These are phyloP conservation scores for Apiotrichum akiyoshidainum DNA, from an alignment of 1,284 basidiomycete genomes.

Conservation along the genomic window DNA sequence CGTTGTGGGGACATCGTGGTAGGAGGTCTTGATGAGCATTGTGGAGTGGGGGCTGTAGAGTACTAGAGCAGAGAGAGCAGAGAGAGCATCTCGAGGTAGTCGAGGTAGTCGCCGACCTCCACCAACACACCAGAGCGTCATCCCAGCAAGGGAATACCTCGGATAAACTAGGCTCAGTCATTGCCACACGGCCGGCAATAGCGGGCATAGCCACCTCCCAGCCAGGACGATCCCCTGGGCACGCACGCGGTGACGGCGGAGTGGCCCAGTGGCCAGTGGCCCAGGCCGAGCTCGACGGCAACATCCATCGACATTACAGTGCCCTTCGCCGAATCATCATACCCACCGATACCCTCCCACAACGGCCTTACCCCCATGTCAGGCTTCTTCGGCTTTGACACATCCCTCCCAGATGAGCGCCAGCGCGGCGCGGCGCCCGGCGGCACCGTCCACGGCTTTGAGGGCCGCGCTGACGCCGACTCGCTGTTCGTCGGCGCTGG, in stretches of 20 bases:
- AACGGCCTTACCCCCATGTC: constrained; percentile 34
- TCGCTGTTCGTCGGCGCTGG: constrained; percentile 38
- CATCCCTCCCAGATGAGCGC: constrained; percentile 38
- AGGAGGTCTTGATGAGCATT: constrained; percentile 78
- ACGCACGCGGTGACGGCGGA: no score
- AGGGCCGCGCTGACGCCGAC: constrained; percentile 22
- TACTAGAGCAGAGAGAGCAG: neutral
- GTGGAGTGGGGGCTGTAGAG: constrained; percentile 2
- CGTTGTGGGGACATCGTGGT: constrained; percentile 69
- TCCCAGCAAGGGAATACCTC: neutral
- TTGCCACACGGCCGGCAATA: constrained; percentile 9
- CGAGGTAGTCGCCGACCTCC: neutral
- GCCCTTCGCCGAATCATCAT: neutral
- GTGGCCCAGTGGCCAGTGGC: no score
- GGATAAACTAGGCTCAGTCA: neutral
- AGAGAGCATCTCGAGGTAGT: neutral
- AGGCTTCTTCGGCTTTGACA: constrained; percentile 51
- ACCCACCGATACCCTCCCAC: neutral
- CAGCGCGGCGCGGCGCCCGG: constrained; percentile 14
- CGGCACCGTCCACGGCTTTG: constrained; percentile 15
- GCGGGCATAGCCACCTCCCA: neutral
- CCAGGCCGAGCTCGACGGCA: no score
- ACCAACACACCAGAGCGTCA: neutral
- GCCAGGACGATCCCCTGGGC: no score
- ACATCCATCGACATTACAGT: no score